A percentile compares a stretch with the other conserved stretches of the same genome.
phyloP scores from a whole-genome alignment of 2,329 filamentous ascomycete species.

The Pseudogymnoascus sp. region DNA sequence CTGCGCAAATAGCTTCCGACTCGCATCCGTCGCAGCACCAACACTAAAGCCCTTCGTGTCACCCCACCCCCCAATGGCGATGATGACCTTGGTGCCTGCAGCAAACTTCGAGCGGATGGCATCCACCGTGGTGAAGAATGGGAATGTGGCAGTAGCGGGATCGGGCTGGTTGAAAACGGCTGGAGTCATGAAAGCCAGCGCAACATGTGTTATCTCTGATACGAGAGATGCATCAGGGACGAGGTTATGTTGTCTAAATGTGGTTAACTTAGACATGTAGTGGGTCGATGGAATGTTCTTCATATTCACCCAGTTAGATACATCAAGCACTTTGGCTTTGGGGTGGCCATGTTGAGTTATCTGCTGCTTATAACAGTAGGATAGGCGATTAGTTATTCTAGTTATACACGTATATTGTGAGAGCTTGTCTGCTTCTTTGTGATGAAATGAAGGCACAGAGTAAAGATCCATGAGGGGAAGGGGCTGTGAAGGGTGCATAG shows the following conservation, averaged over 20 bases:
- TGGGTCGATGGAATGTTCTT: not conserved
- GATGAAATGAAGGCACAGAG: not conserved
- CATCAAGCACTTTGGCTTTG: slow-evolving; percentile 17
- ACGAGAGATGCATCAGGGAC: slow-evolving; percentile 28
- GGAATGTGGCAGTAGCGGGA: slow-evolving; percentile 30
- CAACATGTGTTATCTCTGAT: slow-evolving; percentile 45
- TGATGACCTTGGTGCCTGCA: slow-evolving; percentile 50
- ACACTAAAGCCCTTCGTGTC: slow-evolving; percentile 55
- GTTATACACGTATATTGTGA: not conserved
- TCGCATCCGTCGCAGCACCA: slow-evolving; percentile 43
- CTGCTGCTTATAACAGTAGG: not conserved
- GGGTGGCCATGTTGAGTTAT: not conserved
- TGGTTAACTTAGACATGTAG: not conserved
- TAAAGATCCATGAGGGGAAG: not conserved
- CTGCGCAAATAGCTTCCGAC: slow-evolving; percentile 50
- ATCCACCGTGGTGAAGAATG: slow-evolving; percentile 45
- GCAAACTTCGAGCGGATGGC: slow-evolving; percentile 41
- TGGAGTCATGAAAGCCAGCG: slow-evolving; percentile 50
- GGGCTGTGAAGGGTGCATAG: not conserved
- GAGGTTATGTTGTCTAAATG: slow-evolving; percentile 27
- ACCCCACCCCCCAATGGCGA: slow-evolving; percentile 70
- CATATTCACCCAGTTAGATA: slow-evolving; percentile 21
- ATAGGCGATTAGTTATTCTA: not conserved
- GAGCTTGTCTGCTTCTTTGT: not conserved
- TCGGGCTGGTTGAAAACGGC: slow-evolving; percentile 40